Evolutionary conservation across 768 basidiomycete genomes (phyloP).

Genomic region (Phlegmacium glaucopus): DNA sequence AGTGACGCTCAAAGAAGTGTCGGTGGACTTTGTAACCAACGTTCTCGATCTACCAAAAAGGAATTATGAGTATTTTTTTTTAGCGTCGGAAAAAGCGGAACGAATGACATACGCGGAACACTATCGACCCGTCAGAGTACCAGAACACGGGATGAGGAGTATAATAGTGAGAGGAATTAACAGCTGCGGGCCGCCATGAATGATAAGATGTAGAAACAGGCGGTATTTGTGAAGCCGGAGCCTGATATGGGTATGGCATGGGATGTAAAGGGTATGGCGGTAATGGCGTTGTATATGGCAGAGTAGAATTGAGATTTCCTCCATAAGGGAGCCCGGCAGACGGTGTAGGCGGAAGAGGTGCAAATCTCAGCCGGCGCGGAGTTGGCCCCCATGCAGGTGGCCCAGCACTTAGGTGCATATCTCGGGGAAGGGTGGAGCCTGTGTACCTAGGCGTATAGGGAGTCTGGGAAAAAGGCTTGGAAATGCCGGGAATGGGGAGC

Average conservation of each 20-base stretch:
- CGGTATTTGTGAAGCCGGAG: background rate
- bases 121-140: constrained; percentile 16
- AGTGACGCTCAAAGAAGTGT: constrained; percentile 26
- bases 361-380: constrained; percentile 11
- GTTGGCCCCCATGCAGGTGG: constrained; percentile 3
- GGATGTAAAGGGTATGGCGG: background rate
- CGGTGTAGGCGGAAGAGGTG: constrained; percentile 10
- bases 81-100: background rate
- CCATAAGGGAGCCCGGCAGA: background rate
- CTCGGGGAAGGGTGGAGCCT: constrained; percentile 3
- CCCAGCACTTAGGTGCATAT: constrained; percentile 1
- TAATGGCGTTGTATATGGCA: background rate
- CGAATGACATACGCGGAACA: constrained; percentile 14
- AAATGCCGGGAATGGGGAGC: background rate
- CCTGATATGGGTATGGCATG: background rate
- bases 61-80: background rate
- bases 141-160: constrained; percentile 10
- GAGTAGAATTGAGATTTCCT: background rate
- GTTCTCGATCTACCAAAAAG: constrained; percentile 17
- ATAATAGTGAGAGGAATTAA: constrained; percentile 4
- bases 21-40: constrained; percentile 22
- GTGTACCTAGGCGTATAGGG: background rate
- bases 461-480: background rate
- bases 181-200: background rate
- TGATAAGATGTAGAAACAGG: background rate